Percentiles rank a stretch among this genome's conserved stretches.
Evolutionary conservation across 1,284 basidiomycete species (phyloP).

Genomic region (Psilocybe mexicana): DNA sequence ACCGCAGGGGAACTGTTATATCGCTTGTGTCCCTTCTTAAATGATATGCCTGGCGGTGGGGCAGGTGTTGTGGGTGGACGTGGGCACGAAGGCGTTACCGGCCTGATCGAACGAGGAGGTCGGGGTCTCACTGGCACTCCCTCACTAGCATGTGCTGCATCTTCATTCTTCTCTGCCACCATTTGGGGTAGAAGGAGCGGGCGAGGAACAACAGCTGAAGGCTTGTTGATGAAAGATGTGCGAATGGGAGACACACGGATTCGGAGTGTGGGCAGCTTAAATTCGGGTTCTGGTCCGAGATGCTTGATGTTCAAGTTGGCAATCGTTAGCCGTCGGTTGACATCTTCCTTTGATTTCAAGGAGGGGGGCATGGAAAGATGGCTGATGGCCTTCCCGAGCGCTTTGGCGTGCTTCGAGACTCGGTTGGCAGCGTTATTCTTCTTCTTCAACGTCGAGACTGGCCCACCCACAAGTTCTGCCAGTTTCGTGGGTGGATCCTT

Average conservation of each 20-base stretch:
- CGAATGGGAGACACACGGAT: constrained; percentile 13
- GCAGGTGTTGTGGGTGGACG: not conserved
- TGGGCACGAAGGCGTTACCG: not conserved
- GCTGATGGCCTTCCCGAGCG: constrained; percentile 20
- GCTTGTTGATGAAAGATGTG: constrained; percentile 17
- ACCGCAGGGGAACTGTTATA: constrained; percentile 20
- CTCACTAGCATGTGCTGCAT: not conserved
- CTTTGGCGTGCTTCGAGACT: constrained; percentile 17
- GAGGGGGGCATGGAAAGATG: constrained; percentile 19
- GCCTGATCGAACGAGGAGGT: constrained; percentile 10
- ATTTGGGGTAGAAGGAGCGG: not conserved
- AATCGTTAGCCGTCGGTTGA: not conserved
- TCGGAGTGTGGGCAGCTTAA: constrained; percentile 15
- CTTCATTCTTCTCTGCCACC: not conserved
- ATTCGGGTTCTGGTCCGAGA: constrained; percentile 4
- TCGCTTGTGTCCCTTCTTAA: constrained; percentile 16
- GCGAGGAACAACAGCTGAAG: not conserved
- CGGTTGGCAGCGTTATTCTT: constrained; percentile 4
- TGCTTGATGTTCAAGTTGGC: not conserved
- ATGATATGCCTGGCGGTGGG: not conserved
- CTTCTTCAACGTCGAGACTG: not conserved
- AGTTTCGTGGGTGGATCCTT: not conserved
- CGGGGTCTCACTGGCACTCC: not conserved
- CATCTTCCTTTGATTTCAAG: constrained; percentile 8
- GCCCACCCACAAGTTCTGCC: not conserved